These are phyloP conservation scores for Xylaria arbuscula DNA, from an alignment of 2,329 filamentous ascomycete genomes.

Conservation along the genomic window DNA sequence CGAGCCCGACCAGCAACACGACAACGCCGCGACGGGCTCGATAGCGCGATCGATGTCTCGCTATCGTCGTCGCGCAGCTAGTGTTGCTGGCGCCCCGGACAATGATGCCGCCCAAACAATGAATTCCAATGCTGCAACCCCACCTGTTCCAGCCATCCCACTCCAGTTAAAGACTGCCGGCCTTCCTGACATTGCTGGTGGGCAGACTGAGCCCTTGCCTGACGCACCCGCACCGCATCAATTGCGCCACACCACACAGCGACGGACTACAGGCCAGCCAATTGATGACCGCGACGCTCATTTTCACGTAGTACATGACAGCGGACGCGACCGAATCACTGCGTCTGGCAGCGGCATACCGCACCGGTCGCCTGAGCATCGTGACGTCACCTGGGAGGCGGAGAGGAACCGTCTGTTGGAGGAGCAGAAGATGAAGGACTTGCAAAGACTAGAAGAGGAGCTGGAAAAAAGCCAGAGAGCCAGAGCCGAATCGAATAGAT, in stretches of 20 bases:
- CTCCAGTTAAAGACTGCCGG: slow-evolving; percentile 39
- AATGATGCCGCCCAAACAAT: slow-evolving; percentile 46
- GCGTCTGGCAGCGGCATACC: slow-evolving; percentile 40
- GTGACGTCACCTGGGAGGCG: slow-evolving; percentile 56
- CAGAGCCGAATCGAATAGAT: slow-evolving; percentile 44
- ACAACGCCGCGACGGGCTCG: slow-evolving; percentile 42
- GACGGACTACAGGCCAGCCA: slow-evolving; percentile 32
- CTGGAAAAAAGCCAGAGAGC: slow-evolving; percentile 52
- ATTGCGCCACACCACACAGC: slow-evolving; percentile 39
- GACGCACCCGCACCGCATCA: slow-evolving; percentile 39
- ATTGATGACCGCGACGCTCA: slow-evolving; percentile 30
- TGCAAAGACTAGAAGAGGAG: slow-evolving; percentile 58
- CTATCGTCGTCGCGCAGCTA: slow-evolving; percentile 49
- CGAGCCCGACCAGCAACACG: slow-evolving; percentile 36
- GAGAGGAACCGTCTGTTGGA: slow-evolving; percentile 62
- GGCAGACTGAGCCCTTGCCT: slow-evolving; percentile 17
- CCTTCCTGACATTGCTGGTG: slow-evolving; percentile 27
- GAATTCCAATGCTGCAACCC: slow-evolving; percentile 43
- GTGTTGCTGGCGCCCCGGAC: slow-evolving; percentile 42
- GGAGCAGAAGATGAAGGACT: slow-evolving; percentile 62
- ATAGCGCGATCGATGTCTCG: slow-evolving; percentile 52
- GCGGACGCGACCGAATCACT: slow-evolving; percentile 36
- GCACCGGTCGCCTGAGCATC: slow-evolving; percentile 38
- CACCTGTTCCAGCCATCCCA: slow-evolving; percentile 50
- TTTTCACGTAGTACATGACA: slow-evolving; percentile 36